Percentiles rank a stretch among this genome's conserved stretches.
Evolutionary conservation across 768 basidiomycete species (phyloP).

Genomic region (Suillus variegatus): DNA sequence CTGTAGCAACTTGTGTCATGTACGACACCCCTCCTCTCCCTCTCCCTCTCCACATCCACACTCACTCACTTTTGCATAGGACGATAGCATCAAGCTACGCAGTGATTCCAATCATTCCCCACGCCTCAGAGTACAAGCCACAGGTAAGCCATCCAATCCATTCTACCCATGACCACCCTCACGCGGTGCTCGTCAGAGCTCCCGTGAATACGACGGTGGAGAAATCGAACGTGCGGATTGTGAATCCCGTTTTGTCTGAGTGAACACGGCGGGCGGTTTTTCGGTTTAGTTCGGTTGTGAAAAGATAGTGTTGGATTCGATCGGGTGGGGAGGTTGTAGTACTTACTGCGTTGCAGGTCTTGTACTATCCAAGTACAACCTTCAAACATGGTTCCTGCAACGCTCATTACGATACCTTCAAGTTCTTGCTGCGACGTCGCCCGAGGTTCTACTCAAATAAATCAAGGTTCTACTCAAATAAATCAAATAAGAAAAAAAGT

Average conservation of each 20-base stretch:
- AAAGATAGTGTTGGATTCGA: neutral
- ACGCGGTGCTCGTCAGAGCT: neutral
- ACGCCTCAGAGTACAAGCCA: neutral
- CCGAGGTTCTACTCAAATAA: neutral
- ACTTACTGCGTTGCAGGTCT: neutral
- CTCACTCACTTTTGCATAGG: neutral
- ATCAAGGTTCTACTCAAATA: neutral
- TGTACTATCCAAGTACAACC: neutral
- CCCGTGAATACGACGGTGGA: neutral
- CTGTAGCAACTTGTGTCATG: neutral
- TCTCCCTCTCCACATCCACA: too few species aligned
- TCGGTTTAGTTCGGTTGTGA: neutral
- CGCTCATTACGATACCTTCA: too few species aligned
- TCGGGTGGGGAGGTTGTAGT: neutral
- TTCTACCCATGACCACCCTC: neutral
- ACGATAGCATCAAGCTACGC: neutral
- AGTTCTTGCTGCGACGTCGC: too few species aligned
- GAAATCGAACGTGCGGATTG: neutral
- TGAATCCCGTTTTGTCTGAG: neutral
- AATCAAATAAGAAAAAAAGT: neutral
- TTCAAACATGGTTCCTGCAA: neutral
- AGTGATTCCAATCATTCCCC: neutral
- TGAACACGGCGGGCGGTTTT: neutral
- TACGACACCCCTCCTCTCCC: neutral
- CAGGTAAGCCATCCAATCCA: neutral